Evolutionary conservation across 306 rosid genomes (phyloP).

Genomic region (Leucaena leucocephala): DNA sequence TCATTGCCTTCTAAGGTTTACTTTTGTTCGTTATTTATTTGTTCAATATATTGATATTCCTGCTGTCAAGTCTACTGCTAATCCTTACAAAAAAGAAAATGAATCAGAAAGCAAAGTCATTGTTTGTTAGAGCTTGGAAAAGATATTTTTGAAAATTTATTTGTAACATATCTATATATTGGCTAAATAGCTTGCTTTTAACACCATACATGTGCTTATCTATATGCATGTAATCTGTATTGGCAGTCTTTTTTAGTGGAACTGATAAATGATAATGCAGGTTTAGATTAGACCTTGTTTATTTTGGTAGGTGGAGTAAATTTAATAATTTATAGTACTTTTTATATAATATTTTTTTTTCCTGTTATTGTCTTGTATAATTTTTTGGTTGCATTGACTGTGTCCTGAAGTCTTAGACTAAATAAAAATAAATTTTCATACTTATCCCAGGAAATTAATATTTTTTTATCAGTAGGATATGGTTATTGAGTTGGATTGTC

Average conservation of each 20-base stretch:
- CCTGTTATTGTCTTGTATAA: not conserved
- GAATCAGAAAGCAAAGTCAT: not conserved
- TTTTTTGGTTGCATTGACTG: not conserved
- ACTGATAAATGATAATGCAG: not conserved
- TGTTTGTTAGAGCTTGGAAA: not conserved
- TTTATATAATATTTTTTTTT: not conserved
- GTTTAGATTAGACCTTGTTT: not conserved
- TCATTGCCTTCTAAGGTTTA: constrained; percentile 31
- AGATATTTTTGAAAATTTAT: not conserved
- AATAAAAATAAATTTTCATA: not conserved
- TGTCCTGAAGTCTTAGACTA: not conserved
- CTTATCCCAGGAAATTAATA: not conserved
- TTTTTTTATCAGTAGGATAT: not conserved
- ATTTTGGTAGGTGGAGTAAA: not conserved
- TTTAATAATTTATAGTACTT: not conserved
- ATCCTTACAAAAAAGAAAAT: not conserved
- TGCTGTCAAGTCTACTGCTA: constrained; percentile 22
- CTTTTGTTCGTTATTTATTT: constrained; percentile 31
- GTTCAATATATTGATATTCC: not conserved
- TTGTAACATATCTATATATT: not conserved
- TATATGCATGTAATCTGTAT: not conserved
- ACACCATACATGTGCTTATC: not conserved
- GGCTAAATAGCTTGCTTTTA: not conserved
- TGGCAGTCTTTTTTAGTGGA: not conserved
- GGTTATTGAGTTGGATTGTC: not conserved